phyloP scores from a whole-genome alignment of 768 basidiomycete genomes.

The Suillus paluster region DNA sequence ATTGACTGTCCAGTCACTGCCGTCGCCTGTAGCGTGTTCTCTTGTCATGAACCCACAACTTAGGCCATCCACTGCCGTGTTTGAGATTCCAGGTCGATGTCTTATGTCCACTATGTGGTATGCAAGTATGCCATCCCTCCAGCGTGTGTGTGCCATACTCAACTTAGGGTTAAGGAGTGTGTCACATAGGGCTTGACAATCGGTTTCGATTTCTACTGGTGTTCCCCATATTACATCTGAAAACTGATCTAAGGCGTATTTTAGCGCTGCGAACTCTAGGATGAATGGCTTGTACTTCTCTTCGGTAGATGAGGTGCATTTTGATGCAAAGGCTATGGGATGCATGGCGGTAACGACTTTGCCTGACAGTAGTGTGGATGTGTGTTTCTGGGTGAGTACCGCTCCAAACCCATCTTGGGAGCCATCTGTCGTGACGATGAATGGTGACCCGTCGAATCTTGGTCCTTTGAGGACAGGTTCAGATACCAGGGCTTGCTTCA shows the following conservation, averaged over 20 bases:
- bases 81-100: conserved; percentile 16
- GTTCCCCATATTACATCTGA: conserved; percentile 32
- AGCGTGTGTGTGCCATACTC: conserved; percentile 27
- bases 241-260: conserved; percentile 38
- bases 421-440: conserved; percentile 41
- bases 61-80: conserved; percentile 36
- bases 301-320: conserved; percentile 35
- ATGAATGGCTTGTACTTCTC: conserved; percentile 39
- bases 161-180: conserved; percentile 14
- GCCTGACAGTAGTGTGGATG: conserved; percentile 22
- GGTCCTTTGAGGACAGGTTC: conserved; percentile 39
- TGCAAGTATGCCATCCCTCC: too few species aligned
- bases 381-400: conserved; percentile 28
- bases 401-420: conserved; percentile 38
- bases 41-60: conserved; percentile 25
- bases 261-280: conserved; percentile 42
- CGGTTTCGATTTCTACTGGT: conserved; percentile 34
- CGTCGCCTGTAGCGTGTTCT: conserved; percentile 23
- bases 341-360: conserved; percentile 15
- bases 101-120: too few species aligned
- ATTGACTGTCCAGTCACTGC: conserved; percentile 36
- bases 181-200: conserved; percentile 30
- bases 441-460: conserved; percentile 36
- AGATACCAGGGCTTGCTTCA: conserved; percentile 35
- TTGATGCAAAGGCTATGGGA: conserved; percentile 32